Conservation (phyloP, 768 basidiomycete genomes). For the Termitomyces sp. region DNA sequence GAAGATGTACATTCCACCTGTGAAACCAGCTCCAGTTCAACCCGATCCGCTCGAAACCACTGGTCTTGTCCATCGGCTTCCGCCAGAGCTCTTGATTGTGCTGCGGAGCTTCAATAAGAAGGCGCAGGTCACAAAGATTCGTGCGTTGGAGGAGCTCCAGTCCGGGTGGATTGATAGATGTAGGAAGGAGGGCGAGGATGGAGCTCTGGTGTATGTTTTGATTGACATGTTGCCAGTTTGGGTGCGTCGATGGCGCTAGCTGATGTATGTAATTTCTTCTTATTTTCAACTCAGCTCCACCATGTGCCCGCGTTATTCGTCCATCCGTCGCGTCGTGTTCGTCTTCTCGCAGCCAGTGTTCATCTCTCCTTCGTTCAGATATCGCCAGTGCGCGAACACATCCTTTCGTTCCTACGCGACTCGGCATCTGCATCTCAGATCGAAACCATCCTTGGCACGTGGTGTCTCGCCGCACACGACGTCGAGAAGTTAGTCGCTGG, state of each 20-base stretch:
- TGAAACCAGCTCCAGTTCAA: constrained; percentile 68
- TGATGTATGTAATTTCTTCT: neutral
- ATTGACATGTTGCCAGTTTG: constrained; percentile 83
- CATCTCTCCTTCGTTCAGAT: constrained; percentile 68
- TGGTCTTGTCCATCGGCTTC: constrained; percentile 70
- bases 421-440: constrained; percentile 45
- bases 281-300: constrained; percentile 54
- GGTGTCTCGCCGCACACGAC: constrained; percentile 73
- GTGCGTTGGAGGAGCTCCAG: constrained; percentile 84
- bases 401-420: constrained; percentile 50
- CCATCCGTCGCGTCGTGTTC: constrained; percentile 77
- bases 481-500: constrained; percentile 59
- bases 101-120: constrained; percentile 85
- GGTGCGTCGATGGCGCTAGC: constrained; percentile 44
- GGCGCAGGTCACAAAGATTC: constrained; percentile 77
- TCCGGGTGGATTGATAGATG: constrained; percentile 61
- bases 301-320: constrained; percentile 81
- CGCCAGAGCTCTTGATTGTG: constrained; percentile 80
- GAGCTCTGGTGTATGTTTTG: constrained; percentile 33
- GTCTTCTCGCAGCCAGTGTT: constrained; percentile 52
- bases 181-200: constrained; percentile 39
- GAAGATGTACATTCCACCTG: constrained; percentile 86
- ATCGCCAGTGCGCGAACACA: constrained; percentile 40
- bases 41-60: constrained; percentile 87
- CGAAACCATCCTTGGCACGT: constrained; percentile 64